Evolutionary conservation across 2,329 filamentous ascomycete species (phyloP).

Genomic region (Chrysosporium queenslandicum): DNA sequence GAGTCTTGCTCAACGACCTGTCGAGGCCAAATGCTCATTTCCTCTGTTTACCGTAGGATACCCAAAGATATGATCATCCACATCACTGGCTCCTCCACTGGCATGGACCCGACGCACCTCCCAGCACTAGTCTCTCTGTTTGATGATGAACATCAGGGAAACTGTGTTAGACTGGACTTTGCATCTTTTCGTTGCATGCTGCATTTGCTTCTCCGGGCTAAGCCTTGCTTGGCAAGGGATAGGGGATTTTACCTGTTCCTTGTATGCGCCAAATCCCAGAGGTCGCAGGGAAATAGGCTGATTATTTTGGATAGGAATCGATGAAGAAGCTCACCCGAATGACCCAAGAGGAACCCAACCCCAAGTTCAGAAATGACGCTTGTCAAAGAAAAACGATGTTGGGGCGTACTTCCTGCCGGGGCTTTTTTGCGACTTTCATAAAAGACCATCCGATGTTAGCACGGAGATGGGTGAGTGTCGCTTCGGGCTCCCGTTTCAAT

Average conservation of each 20-base stretch:
- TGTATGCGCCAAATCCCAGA: conserved; percentile 4
- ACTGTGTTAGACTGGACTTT: conserved; percentile 14
- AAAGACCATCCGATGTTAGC: conserved; percentile 1
- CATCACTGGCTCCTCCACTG: conserved; percentile 8
- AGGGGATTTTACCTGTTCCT: conserved; percentile 16
- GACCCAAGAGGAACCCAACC: background rate
- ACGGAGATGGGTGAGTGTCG: conserved; percentile 19
- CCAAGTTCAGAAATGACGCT: conserved; percentile 7
- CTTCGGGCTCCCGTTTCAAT: background rate
- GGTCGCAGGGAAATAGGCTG: background rate
- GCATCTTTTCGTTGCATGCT: conserved; percentile 17
- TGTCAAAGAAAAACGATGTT: conserved; percentile 14
- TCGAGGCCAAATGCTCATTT: background rate
- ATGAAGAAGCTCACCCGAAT: conserved; percentile 13
- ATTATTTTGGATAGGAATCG: conserved; percentile 8
- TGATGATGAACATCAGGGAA: conserved; percentile 10
- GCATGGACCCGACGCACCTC: conserved; percentile 5
- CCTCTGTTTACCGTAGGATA: conserved; percentile 8
- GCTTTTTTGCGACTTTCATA: conserved; percentile 11
- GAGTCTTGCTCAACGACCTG: background rate
- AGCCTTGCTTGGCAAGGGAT: conserved; percentile 14
- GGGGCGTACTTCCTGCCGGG: conserved; percentile 11
- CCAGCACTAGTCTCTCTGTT: conserved; percentile 13
- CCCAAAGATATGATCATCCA: conserved; percentile 7
- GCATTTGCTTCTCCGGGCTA: conserved; percentile 14